Evolutionary conservation across 495 filamentous ascomycete genomes (phyloP).

Genomic region (Cudoniella acicularis): DNA sequence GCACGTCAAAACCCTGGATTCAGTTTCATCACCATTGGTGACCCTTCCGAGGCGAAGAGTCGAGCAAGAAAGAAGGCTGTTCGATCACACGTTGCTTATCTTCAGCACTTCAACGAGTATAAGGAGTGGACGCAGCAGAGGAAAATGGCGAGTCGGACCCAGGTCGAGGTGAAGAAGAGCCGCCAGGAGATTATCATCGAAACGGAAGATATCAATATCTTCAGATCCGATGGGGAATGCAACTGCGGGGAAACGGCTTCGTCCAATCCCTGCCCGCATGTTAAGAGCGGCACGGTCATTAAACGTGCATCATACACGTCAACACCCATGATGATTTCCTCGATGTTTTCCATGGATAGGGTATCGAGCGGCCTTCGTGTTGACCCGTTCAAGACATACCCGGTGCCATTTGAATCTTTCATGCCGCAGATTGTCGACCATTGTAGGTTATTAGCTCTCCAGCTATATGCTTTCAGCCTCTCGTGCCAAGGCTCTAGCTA

Average conservation of each 20-base stretch:
- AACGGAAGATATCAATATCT: background rate
- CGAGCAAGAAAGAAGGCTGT: background rate
- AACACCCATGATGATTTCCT: background rate
- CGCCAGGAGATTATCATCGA: background rate
- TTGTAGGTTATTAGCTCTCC: background rate
- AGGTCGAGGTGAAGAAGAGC: background rate
- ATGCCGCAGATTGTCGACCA: background rate
- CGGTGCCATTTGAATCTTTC: slow-evolving; percentile 1
- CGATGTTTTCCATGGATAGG: background rate
- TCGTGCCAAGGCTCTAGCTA: background rate
- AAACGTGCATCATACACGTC: background rate
- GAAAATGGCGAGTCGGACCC: background rate
- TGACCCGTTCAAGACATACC: slow-evolving; percentile 2
- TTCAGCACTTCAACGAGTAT: slow-evolving; percentile 6
- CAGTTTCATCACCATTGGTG: slow-evolving; percentile 9
- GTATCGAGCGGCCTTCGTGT: background rate
- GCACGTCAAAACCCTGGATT: background rate
- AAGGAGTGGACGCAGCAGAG: background rate
- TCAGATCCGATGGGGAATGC: background rate
- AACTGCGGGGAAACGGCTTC: background rate
- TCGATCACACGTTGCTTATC: slow-evolving; percentile 7
- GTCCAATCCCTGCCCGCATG: background rate
- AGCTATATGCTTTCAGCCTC: background rate
- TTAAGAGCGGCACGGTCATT: no score
- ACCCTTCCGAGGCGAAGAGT: slow-evolving; percentile 4